Base-by-base conservation (phyloP, 2,329 filamentous ascomycete species). In the Venturia carpophila region DNA sequence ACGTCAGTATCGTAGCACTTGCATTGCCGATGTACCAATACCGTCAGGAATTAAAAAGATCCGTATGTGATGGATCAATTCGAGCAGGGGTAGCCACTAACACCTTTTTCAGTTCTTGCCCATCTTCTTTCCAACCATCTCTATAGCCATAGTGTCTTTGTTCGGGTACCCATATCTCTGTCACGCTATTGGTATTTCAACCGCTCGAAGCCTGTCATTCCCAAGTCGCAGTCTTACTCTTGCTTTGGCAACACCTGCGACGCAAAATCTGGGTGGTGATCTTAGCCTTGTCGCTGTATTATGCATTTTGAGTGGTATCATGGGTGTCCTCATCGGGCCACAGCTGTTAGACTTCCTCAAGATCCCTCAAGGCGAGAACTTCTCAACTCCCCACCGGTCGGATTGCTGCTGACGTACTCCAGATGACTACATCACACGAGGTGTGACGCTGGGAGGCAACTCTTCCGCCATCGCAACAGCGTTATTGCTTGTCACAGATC, bases 361-460 rank as follows among this genome's bases (percentile, higher is more conserved):
- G 65, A 82, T 87, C 3, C 83, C 82, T 0, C 61, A 43, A 52
- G 60, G 60, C 43, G n/a, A 62, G 19, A 10, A n/a, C 9, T n/a
- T 4, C 19, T 37, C 21, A 10, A 13, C 47, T 37, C 11, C 13
- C 37, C 30, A 5, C 3, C 11, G 52, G 10, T 58, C 5, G 60
- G 17, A 2, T 21, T 19, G n/a, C 19, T 30, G 39, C 39, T 47
- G 11, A 62, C 37, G 2, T 47, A 15, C 3, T 45, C 80, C 85
- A 72, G 84, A 86, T 69, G 84, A 86, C 71, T 87, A 86, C 67
- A 83, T 87, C 42, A 86, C 83, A 1, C 75, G 83, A n/a, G 84
- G 84, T 11, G 82, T 87, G 4, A 83, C 83, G 1, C 71, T 86
- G n/a, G 84, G 84, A 4, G 82, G 81, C 1, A 86, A 86, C 70